Evolutionary conservation across 371 early-diverging fungal genomes (phyloP), one percentile per base, ranked within the genome.

Genomic region (Mortierella sp.): DNA sequence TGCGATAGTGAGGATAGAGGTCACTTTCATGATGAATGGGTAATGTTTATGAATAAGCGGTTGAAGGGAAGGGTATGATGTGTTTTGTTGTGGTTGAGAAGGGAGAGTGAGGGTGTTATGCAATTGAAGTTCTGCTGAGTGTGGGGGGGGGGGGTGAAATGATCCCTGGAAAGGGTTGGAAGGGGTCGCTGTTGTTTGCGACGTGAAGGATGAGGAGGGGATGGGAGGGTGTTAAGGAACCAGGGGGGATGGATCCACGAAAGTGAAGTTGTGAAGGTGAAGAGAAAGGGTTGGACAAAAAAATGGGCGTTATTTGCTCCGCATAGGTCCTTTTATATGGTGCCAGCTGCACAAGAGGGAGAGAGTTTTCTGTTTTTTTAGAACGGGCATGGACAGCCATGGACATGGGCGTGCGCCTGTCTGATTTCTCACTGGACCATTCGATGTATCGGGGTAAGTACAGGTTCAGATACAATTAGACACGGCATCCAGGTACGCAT

Each of bases 1-100:
- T 21, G 89, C 85, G 40, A 88, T 44, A n/a, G 83, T 80, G 0
- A 83, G 82, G 37, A 78, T 46, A 57, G 88, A 79, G 2, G 51
- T 71, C 28, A 89, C 37, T 57, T 87, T 78, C 78, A 78, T 78
- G 40, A 57, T 71, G 71, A 14, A n/a, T 31, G 21, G 26, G 26
- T 67, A 40, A 37, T 21, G 34, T 67, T 1, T 67, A 37, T 40
- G 16, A 8, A 26, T n/a, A 26, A 28, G 46, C 28, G 31, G 73
- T n/a, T 1, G 40, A 8, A 26, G 40, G 19, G 43, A 4, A 13
- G 31, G 37, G 28, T 24, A 4, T 3, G 34, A 16, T 19, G 5
- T 28, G 19, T 24, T 54, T 24, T 37, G 34, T 53, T 34, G 61
- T 44, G 71, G 11, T 26, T 31, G 51, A 34, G 26, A 28, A 5